phyloP scores from a whole-genome alignment of 345 rosid species.

The Linum tenue region DNA sequence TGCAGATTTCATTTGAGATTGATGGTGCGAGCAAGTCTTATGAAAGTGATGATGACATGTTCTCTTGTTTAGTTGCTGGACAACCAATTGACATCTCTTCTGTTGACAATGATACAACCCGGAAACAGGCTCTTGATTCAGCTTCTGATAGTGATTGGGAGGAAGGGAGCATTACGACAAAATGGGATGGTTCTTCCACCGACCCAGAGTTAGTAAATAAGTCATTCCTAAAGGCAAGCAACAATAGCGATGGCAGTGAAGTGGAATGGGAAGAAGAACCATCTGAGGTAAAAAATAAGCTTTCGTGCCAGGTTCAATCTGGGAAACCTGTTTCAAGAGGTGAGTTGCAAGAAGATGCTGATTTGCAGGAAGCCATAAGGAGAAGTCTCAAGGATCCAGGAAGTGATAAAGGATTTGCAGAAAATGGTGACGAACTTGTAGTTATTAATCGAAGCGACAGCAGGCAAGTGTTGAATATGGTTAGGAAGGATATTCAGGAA shows the following conservation, averaged over 20 bases:
- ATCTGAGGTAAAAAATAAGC: conserved; percentile 20
- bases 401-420: conserved; percentile 18
- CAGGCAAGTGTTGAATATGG: conserved; percentile 14
- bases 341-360: conserved; percentile 64
- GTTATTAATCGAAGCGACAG: conserved; percentile 22
- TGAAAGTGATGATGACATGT: conserved; percentile 61
- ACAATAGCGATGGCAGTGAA: conserved; percentile 39
- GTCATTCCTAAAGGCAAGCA: conserved; percentile 23
- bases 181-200: conserved; percentile 15
- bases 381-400: conserved; percentile 62
- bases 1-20: conserved; percentile 74
- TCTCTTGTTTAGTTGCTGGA: conserved; percentile 63
- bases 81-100: conserved; percentile 32
- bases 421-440: conserved; percentile 15
- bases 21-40: conserved; percentile 22
- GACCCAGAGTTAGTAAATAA: conserved; percentile 25
- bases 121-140: conserved; percentile 29
- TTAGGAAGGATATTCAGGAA: conserved; percentile 13
- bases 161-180: conserved; percentile 34
- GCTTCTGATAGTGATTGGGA: conserved; percentile 70
- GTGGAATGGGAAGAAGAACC: conserved; percentile 66
- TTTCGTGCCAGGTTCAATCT: conserved; percentile 19
- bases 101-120: conserved; percentile 27
- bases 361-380: conserved; percentile 76
- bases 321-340: conserved; percentile 45